Evolutionary conservation across 495 filamentous ascomycete species (phyloP).

Genomic region (Penicillium manginii): DNA sequence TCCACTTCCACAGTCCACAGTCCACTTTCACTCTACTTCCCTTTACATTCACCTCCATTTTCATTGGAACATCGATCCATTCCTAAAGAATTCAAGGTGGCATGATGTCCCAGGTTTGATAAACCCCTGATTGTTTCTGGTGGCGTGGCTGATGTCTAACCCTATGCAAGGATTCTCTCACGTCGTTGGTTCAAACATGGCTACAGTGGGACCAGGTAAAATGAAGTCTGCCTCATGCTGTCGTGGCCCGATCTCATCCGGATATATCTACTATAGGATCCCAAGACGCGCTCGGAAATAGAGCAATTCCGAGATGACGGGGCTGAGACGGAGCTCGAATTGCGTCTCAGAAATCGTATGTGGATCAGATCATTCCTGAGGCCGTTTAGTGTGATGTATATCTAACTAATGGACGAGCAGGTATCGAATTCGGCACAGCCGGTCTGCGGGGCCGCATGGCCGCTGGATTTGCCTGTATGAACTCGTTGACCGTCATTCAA

Average conservation of each 20-base stretch:
- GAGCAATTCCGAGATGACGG: constrained; percentile 51
- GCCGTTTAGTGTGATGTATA: background rate
- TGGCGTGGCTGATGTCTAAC: constrained; percentile 9
- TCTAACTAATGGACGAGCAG: constrained; percentile 32
- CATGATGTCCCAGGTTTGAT: constrained; percentile 27
- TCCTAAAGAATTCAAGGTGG: constrained; percentile 2
- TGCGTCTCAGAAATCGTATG: constrained; percentile 58
- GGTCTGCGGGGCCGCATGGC: constrained; percentile 72
- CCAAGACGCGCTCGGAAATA: constrained; percentile 62
- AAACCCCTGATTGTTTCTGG: background rate
- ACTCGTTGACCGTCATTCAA: constrained; percentile 70
- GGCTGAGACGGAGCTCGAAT: constrained; percentile 57
- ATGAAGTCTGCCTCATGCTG: constrained; percentile 3
- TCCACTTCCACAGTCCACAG: background rate
- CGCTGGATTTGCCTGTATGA: constrained; percentile 72
- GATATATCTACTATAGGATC: constrained; percentile 46
- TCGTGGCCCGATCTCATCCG: constrained; percentile 23
- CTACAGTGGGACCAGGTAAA: constrained; percentile 63
- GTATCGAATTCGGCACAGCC: constrained; percentile 72
- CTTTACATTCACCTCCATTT: background rate
- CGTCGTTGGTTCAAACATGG: constrained; percentile 56
- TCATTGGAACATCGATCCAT: background rate
- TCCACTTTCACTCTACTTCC: background rate
- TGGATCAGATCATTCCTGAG: constrained; percentile 3
- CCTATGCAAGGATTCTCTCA: constrained; percentile 31